Base-by-base conservation (phyloP, 345 rosid species). In the Lepidium aucheri region DNA sequence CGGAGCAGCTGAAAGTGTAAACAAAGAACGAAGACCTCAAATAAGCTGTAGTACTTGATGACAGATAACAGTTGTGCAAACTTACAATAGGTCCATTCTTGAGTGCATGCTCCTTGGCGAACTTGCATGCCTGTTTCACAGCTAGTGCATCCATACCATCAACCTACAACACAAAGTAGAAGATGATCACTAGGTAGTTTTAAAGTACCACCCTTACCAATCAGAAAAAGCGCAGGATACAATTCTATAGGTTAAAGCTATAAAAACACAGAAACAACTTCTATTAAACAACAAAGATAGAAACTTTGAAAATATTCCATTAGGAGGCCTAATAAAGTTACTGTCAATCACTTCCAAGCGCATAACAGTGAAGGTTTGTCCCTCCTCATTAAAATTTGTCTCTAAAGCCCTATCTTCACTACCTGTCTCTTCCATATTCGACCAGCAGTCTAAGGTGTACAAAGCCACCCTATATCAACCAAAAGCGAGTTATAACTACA, bases 131-230 rank as follows among this genome's bases (percentile, higher is more conserved):
- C 73, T 94, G 97, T 62, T 94, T 94, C 74, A 94, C 99, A 63
- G 97, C 97, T 55, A 94, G 65, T 28, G 72, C 95, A 84, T 94
- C 99, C 99, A 94, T 94, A 53, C 97, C 99, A 74, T 94, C 99
- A 56, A 94, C 97, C 97, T 90, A 73, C 0, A 3, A 36, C 22
- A 73, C 43, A 45, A 44, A 32, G 14, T 68, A 45, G 8, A 43
- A 9, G 15, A 34, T 41, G 38, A n/a, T 41, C 67, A 66, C 35
- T 42, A 26, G 17, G 43, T 60, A 66, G 67, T 33, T 58, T 36
- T 34, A 58, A 42, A 34, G 12, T 30, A 53, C 32, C 22, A 55
- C 65, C 41, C 40, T 49, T 38, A 15, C 60, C 60, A 50, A 41
- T 12, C 47, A 50, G 34, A 13, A 36, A 36, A 24, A 36, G 32